These are phyloP conservation scores for Lepidium aucheri DNA, from an alignment of 345 rosid species.

Conservation along the genomic window DNA sequence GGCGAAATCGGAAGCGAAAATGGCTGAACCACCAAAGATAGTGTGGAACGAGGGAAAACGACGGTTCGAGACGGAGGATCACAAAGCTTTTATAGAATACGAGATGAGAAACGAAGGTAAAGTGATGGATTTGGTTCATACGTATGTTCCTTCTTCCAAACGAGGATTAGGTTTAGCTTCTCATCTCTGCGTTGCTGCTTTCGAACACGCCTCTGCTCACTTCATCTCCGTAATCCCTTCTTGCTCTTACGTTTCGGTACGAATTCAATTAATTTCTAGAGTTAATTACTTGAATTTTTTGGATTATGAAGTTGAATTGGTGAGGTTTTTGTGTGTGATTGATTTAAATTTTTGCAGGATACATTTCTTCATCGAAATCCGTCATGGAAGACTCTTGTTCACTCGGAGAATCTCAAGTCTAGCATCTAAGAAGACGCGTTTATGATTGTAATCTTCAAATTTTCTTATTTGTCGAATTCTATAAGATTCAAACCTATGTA, in stretches of 20 bases:
- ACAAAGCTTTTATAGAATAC: conserved; percentile 64
- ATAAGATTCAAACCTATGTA: too few relatives aligned
- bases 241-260: conserved; percentile 80
- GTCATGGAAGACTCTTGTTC: conserved; percentile 44
- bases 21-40: conserved; percentile 41
- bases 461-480: neutral
- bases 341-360: conserved; percentile 36
- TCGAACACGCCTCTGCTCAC: conserved; percentile 58
- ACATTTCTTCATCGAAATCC: conserved; percentile 68
- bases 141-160: conserved; percentile 72
- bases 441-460: neutral
- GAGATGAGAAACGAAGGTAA: conserved; percentile 40
- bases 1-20: conserved; percentile 2
- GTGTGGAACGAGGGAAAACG: conserved; percentile 44
- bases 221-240: conserved; percentile 63
- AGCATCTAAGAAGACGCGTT: conserved; percentile 23
- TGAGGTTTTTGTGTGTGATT: neutral
- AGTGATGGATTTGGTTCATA: conserved; percentile 72
- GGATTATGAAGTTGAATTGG: neutral
- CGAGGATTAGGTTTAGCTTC: conserved; percentile 86
- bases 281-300: neutral
- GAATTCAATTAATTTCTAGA: too few relatives aligned
- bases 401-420: conserved; percentile 36
- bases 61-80: conserved; percentile 87
- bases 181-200: conserved; percentile 68